Percentiles rank a stretch among this genome's conserved stretches.
phyloP scores from a whole-genome alignment of 805 yeast species.

The Kodamaea laetipori region DNA sequence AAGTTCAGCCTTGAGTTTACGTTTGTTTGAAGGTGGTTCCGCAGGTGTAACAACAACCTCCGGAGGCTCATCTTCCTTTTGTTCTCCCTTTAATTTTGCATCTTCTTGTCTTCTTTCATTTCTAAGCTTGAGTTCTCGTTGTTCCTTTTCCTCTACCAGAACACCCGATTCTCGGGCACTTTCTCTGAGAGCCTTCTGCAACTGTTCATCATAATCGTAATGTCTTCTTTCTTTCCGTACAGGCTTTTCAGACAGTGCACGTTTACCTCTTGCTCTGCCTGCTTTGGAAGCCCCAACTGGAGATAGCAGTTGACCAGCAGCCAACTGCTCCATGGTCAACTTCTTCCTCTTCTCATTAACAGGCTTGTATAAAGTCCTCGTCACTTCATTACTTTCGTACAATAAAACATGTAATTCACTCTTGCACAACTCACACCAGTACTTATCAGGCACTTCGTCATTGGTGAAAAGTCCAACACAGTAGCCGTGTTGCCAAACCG shows the following conservation, averaged over 20 bases:
- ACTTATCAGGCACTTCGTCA: constrained; percentile 83
- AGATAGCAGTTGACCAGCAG: constrained; percentile 18
- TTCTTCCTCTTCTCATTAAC: constrained; percentile 46
- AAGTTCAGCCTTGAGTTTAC: constrained; percentile 8
- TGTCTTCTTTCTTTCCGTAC: constrained; percentile 36
- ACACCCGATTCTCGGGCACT: constrained; percentile 53
- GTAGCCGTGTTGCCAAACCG: constrained; percentile 97
- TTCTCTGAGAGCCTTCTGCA: constrained; percentile 55
- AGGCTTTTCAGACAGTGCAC: constrained; percentile 15
- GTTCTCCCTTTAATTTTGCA: constrained; percentile 17
- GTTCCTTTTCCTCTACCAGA: constrained; percentile 25
- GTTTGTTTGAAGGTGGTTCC: not conserved
- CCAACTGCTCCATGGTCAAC: constrained; percentile 21
- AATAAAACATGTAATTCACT: constrained; percentile 76
- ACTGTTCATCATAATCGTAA: constrained; percentile 43
- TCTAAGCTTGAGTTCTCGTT: constrained; percentile 17
- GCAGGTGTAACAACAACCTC: not conserved
- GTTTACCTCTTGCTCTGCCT: constrained; percentile 27
- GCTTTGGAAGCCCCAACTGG: constrained; percentile 14
- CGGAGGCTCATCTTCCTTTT: constrained; percentile 13
- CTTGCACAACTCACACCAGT: constrained; percentile 90
- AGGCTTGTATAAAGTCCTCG: constrained; percentile 41
- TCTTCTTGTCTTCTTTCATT: constrained; percentile 22
- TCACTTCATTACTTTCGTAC: constrained; percentile 25
- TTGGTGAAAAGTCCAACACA: constrained; percentile 85